These are phyloP conservation scores for Eremochloa ophiuroides DNA, from an alignment of 176 grass and related monocot genomes.

Conservation along the genomic window DNA sequence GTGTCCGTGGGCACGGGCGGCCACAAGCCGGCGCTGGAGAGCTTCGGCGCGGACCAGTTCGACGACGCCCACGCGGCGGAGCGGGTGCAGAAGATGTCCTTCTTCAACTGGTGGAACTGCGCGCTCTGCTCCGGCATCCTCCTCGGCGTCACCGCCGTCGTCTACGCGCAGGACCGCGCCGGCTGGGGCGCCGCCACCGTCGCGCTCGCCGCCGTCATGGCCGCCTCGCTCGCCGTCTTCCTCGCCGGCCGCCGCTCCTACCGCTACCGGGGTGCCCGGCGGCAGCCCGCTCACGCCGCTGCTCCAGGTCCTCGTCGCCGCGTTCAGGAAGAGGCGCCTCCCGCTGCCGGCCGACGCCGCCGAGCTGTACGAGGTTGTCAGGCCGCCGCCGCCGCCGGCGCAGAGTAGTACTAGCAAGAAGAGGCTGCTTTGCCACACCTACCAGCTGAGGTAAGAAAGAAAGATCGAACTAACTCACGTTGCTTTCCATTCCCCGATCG, in stretches of 20 bases:
- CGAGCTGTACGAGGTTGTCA: constrained; percentile 55
- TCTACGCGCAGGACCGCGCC: constrained; percentile 46
- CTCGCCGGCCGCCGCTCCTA: constrained; percentile 43
- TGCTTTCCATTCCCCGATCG: not conserved
- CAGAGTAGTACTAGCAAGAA: constrained; percentile 35
- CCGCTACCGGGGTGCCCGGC: constrained; percentile 48
- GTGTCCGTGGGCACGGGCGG: constrained; percentile 72
- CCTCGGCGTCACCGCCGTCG: constrained; percentile 61
- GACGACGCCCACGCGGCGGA: constrained; percentile 55
- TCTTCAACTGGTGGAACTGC: constrained; percentile 96
- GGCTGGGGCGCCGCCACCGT: constrained; percentile 63
- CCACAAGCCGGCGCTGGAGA: constrained; percentile 80
- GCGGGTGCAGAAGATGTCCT: constrained; percentile 89
- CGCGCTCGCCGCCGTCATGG: constrained; percentile 53
- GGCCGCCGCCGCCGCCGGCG: constrained; percentile 5
- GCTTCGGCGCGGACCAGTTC: constrained; percentile 95
- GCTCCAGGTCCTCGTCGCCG: constrained; percentile 50
- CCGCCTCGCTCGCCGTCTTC: constrained; percentile 47
- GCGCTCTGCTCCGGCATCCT: constrained; percentile 54
- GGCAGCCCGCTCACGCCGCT: constrained; percentile 68
- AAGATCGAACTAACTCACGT: not conserved
- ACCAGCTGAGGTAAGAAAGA: constrained; percentile 36
- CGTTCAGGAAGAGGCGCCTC: constrained; percentile 53
- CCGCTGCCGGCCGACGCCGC: constrained; percentile 25
- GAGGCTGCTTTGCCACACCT: constrained; percentile 57